These are phyloP conservation scores for Floccularia luteovirens DNA, from an alignment of 768 basidiomycete genomes.

Conservation along the genomic window DNA sequence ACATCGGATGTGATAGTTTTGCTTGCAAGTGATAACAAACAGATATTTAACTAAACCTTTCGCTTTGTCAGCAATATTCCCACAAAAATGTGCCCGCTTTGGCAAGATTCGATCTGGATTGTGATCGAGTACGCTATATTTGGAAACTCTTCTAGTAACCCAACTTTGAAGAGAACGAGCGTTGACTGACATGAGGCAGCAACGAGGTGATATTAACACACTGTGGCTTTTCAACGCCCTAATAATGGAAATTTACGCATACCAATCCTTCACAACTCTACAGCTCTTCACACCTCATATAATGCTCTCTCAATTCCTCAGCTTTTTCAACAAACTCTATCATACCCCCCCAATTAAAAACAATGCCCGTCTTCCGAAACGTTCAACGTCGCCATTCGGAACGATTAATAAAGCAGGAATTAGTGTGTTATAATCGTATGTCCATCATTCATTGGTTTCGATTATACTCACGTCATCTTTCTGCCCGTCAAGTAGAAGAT, in stretches of 20 bases:
- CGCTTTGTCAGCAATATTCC: background rate
- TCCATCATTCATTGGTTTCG: slow-evolving; percentile 4
- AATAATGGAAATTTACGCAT: slow-evolving; percentile 11
- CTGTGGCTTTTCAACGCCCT: slow-evolving; percentile 14
- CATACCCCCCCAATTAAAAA: too few species aligned
- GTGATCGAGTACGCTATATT: slow-evolving; percentile 8
- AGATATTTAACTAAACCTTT: background rate
- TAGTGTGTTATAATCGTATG: slow-evolving; percentile 17
- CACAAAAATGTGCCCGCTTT: background rate
- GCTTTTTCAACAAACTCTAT: too few species aligned
- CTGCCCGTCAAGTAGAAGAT: slow-evolving; percentile 11
- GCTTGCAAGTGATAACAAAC: background rate
- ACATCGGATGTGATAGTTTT: too few species aligned
- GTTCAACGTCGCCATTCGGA: slow-evolving; percentile 14
- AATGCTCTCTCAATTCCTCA: background rate
- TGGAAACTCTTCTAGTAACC: slow-evolving; percentile 5
- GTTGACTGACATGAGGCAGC: slow-evolving; percentile 14
- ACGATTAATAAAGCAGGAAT: slow-evolving; percentile 10
- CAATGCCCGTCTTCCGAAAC: slow-evolving; percentile 22
- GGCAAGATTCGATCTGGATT: slow-evolving; percentile 10
- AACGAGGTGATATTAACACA: slow-evolving; percentile 23
- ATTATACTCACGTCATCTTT: background rate
- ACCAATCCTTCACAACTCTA: background rate
- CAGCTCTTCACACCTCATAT: slow-evolving; percentile 3
- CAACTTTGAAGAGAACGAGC: slow-evolving; percentile 4